These are phyloP conservation scores for Lasiodiplodia gonubiensis DNA, from an alignment of 2,329 filamentous ascomycete species.

Conservation along the genomic window DNA sequence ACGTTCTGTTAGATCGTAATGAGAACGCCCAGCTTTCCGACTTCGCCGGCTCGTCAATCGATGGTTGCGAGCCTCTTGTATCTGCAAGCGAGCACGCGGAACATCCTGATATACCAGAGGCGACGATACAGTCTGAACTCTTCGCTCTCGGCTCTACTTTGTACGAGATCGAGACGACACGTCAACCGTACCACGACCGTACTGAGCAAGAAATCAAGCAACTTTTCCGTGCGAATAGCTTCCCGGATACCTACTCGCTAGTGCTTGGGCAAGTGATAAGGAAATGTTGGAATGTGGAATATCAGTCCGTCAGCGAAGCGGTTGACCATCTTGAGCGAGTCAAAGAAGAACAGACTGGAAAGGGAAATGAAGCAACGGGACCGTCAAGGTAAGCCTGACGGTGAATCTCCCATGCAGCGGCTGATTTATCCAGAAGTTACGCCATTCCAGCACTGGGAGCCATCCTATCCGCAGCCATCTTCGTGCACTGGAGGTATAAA, in stretches of 20 bases:
- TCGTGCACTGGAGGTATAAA: background rate
- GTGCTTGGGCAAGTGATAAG: constrained; percentile 31
- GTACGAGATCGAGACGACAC: constrained; percentile 32
- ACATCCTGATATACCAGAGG: constrained; percentile 23
- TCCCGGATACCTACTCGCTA: constrained; percentile 30
- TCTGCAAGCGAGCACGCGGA: background rate
- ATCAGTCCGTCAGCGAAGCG: background rate
- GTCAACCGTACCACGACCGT: constrained; percentile 29
- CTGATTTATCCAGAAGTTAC: background rate
- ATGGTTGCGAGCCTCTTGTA: constrained; percentile 30
- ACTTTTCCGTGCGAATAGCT: constrained; percentile 26
- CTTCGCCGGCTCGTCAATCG: constrained; percentile 34
- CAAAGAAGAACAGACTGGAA: background rate
- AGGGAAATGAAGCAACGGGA: background rate
- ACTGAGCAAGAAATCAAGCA: constrained; percentile 24
- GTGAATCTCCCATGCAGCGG: background rate
- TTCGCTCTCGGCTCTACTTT: constrained; percentile 33
- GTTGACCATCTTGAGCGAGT: background rate
- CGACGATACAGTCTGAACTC: constrained; percentile 31
- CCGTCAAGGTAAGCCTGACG: background rate
- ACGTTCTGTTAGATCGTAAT: constrained; percentile 33
- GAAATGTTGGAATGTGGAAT: constrained; percentile 31
- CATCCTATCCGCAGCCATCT: background rate
- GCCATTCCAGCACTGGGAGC: background rate
- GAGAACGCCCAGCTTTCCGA: constrained; percentile 33